Percentiles rank a stretch among this genome's conserved stretches.
Conservation (phyloP, 2,329 filamentous ascomycete species). For the Calonectria naviculata region DNA sequence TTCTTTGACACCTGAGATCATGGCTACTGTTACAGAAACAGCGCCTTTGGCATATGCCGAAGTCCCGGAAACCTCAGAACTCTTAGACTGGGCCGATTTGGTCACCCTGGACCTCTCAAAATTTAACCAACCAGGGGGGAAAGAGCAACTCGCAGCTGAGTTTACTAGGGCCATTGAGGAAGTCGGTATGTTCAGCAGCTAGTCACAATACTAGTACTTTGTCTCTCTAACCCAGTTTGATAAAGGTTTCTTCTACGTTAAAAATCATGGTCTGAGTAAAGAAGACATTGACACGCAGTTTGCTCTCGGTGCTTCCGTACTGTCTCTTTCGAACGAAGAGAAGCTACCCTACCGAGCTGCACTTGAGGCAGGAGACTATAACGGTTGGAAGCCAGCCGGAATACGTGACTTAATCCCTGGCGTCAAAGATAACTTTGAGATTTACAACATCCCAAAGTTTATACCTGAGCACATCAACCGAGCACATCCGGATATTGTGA, state of each 20-base stretch:
- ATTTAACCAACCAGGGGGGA: not conserved
- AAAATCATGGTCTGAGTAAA: conserved; percentile 68
- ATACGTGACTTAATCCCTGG: conserved; percentile 45
- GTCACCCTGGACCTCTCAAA: not conserved
- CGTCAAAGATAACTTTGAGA: conserved; percentile 49
- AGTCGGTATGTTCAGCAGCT: not conserved
- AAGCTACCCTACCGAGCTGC: conserved; percentile 58
- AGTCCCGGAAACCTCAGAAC: not conserved
- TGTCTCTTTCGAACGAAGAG: conserved; percentile 63
- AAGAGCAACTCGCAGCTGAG: not conserved
- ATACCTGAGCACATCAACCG: conserved; percentile 36
- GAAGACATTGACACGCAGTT: conserved; percentile 69
- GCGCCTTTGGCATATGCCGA: not conserved
- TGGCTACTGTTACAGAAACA: not conserved
- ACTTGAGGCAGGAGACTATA: conserved; percentile 63
- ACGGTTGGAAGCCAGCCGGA: conserved; percentile 63
- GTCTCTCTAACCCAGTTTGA: not conserved
- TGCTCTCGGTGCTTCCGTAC: conserved; percentile 65
- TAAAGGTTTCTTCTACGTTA: conserved; percentile 67
- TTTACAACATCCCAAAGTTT: conserved; percentile 47
- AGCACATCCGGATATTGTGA: conserved; percentile 54
- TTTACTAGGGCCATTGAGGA: not conserved
- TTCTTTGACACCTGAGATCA: not conserved
- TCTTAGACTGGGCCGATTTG: not conserved
- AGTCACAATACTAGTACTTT: not conserved